A percentile compares a stretch with the other conserved stretches of the same genome.
phyloP scores from a whole-genome alignment of 1,284 basidiomycete genomes.

The Inonotus hispidus region DNA sequence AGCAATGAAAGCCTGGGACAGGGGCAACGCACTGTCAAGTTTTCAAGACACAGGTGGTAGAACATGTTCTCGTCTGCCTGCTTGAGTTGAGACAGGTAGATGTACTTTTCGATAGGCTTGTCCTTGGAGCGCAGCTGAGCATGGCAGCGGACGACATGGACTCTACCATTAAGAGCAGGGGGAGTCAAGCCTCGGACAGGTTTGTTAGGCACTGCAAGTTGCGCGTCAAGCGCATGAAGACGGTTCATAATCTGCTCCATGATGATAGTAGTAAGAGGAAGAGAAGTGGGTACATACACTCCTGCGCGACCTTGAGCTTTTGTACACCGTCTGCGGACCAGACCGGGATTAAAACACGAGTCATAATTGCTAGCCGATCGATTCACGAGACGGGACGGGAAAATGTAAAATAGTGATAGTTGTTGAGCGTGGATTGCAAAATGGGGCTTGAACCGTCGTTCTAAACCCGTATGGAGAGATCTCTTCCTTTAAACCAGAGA shows the following conservation, averaged over 20 bases:
- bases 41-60: constrained; percentile 61
- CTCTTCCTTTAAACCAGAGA: not conserved
- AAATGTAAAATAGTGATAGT: not conserved
- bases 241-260: constrained; percentile 18
- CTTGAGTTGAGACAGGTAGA: constrained; percentile 73
- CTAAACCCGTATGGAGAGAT: not conserved
- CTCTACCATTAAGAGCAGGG: constrained; percentile 46
- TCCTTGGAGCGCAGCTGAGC: constrained; percentile 71
- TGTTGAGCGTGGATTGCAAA: not conserved
- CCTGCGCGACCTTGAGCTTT: constrained; percentile 55
- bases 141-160: constrained; percentile 59
- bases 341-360: constrained; percentile 63
- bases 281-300: constrained; percentile 38
- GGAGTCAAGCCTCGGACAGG: constrained; percentile 60
- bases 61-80: constrained; percentile 68
- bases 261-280: constrained; percentile 18
- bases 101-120: constrained; percentile 74
- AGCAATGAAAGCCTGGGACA: not conserved
- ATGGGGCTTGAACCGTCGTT: constrained; percentile 6
- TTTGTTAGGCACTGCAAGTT: constrained; percentile 38
- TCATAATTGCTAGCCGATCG: constrained; percentile 37
- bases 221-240: constrained; percentile 19
- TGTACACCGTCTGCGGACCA: constrained; percentile 57
- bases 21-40: constrained; percentile 48
- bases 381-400: not conserved